Base-by-base conservation (phyloP, 371 early-diverging fungal genomes). In the Mortierella polycephala region DNA sequence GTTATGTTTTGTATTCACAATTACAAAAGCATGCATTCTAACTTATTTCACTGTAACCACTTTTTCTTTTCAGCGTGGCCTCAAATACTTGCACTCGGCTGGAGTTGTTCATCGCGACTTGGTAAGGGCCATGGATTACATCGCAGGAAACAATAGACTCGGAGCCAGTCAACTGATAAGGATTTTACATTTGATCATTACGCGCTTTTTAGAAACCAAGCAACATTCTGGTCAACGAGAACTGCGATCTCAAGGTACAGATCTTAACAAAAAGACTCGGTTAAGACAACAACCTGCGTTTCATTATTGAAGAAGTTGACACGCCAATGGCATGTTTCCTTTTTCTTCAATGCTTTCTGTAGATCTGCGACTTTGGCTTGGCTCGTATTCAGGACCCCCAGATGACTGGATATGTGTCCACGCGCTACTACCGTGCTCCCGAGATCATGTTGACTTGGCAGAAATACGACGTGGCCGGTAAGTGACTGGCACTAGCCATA, bases 381-480 rank as follows among this genome's bases (percentile, higher is more conserved):
- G 97, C 98, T 18, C 93, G 98, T 83, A 91, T 96, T 54, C 94
- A 93, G 75, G 95, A 94, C 74, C 90, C 95, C 57, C 94, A 95
- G 82, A 95, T 91, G 94, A 97, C 98, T 16, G 98, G 96, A 37
- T 97, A 97, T 81, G 99, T 98, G 11, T 93, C 98, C 8, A 99
- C 99, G 2, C 88, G 99, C 60, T 99, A 99, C 87, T 99, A 99
- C 82, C 93, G 99, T 76, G 95, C 99, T 16, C 99, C 99, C 40
- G 99, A 99, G 76, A 94, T 99, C 76, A 98, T 99, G 94, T 84
- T 99, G 64, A 98, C 98, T n/a, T 94, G 95, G 95, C 96, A 96
- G 82, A 95, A 95, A 74, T 99, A 99, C 83, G 95, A 94, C 62
- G 94, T 95, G 52, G 96, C 92, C n/a, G 91, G 93, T 88, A 92